Evolutionary conservation across 176 grass and related monocot species (phyloP), one percentile per base, ranked within the genome.

Genomic region (Ensete glaucum): DNA sequence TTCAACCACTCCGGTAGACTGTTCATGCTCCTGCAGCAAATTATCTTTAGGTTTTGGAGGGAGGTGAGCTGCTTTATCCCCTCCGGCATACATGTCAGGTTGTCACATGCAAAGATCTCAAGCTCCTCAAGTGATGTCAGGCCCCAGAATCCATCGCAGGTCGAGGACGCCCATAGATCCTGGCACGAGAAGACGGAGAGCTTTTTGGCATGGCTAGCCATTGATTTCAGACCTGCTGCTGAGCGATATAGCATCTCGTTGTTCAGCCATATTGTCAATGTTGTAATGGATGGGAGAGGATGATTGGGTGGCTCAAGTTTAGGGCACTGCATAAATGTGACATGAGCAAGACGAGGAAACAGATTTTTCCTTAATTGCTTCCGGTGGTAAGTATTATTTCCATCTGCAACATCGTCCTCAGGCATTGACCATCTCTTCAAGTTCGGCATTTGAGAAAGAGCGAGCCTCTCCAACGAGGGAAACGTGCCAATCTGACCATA

Each of bases 1-100:
- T 73, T 82, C 7, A 91, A 49, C 85, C 89, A 91, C 66, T 91
- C 85, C 11, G 76, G 85, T 34, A 91, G 57, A 52, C 68, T 64
- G 17, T 85, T 77, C 53, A 91, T 72, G 29, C 83, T 83, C 19
- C 58, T 58, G 34, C 88, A 87, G 10, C 69, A 78, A 7, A 65
- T 19, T 34, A 91, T 79, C 70, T 14, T 85, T 54, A 91, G 78
- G 19, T n/a, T 87, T 53, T 70, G 73, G 24, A 91, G 57, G 10
- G 34, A 22, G 20, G 29, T 34, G n/a, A 88, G 79, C 26, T 59
- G 69, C n/a, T 5, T 52, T 69, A 88, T 81, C 4, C 80, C 83
- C 68, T 67, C 62, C 9, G 89, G 85, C 67, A 88, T 71, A 58
- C 79, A 24, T 7, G 7, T 73, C 27, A 91, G 74, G 43, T 65